Conservation (phyloP, 495 filamentous ascomycete species). For the Aspergillus egyptiacus region DNA sequence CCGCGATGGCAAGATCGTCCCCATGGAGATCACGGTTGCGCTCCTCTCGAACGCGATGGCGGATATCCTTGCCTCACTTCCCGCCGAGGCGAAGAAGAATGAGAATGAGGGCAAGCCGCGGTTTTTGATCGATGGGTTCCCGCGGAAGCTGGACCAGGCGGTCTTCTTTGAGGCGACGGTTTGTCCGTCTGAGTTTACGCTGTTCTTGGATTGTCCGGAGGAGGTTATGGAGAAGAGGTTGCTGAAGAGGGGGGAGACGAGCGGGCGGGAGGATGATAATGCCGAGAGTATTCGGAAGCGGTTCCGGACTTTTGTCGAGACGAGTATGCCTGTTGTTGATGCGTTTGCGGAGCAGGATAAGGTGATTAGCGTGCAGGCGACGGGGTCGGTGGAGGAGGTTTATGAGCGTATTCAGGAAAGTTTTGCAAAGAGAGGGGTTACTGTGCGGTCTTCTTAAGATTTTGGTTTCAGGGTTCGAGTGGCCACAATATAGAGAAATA, state of each 20-base stretch:
- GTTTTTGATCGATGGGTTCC: constrained; percentile 94
- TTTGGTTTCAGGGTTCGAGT: background rate
- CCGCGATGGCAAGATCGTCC: constrained; percentile 88
- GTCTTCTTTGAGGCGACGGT: constrained; percentile 86
- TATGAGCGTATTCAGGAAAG: constrained; percentile 59
- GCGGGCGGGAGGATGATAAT: constrained; percentile 87
- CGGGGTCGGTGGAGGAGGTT: constrained; percentile 62
- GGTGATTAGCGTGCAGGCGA: constrained; percentile 72
- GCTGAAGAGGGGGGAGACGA: constrained; percentile 85
- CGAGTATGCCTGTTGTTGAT: constrained; percentile 93
- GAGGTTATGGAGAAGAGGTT: constrained; percentile 76
- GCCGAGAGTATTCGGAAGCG: constrained; percentile 91
- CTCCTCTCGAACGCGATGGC: constrained; percentile 90
- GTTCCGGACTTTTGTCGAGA: constrained; percentile 88
- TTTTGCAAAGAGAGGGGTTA: constrained; percentile 44
- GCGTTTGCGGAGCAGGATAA: constrained; percentile 69
- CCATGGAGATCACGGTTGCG: constrained; percentile 96
- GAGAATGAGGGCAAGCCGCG: constrained; percentile 33
- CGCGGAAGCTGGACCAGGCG: constrained; percentile 94
- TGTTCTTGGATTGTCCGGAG: constrained; percentile 91
- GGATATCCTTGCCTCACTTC: constrained; percentile 39
- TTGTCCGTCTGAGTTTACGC: constrained; percentile 69
- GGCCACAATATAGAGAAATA: background rate
- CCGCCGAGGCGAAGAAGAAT: constrained; percentile 15
- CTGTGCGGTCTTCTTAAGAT: constrained; percentile 20